Evolutionary conservation across 345 rosid genomes (phyloP).

Genomic region (Eucalyptus polyanthemos): DNA sequence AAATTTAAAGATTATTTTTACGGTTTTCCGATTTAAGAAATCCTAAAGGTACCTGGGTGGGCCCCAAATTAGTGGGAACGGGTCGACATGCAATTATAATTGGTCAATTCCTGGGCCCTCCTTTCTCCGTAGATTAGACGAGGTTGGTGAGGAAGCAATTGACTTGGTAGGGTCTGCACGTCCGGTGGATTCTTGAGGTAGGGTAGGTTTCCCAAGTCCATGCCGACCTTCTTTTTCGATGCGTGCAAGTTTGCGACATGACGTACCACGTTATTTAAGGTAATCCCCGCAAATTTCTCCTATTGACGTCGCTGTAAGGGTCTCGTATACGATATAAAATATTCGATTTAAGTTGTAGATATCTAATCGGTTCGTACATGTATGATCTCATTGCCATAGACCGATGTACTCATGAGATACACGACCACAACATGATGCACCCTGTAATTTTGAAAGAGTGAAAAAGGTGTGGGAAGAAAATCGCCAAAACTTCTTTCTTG

Average conservation of each 20-base stretch:
- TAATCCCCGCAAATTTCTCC: neutral
- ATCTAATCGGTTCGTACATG: accelerated
- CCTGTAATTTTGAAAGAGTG: neutral
- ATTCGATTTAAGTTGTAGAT: accelerated
- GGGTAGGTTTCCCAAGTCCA: neutral
- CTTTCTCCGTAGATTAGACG: neutral
- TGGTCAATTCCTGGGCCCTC: neutral
- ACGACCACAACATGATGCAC: neutral
- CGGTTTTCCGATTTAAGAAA: accelerated
- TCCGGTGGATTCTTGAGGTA: neutral
- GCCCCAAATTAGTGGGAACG: neutral
- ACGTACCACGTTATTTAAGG: neutral
- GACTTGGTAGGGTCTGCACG: neutral
- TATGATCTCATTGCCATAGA: accelerated
- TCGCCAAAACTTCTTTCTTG: accelerated
- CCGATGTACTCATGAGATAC: too few relatives aligned
- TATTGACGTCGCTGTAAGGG: neutral
- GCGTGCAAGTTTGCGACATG: neutral
- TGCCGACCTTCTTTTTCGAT: neutral
- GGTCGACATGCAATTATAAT: neutral
- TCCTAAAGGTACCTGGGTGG: neutral
- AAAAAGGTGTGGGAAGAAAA: neutral
- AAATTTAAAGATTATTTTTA: neutral
- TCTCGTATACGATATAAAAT: neutral
- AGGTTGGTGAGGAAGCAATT: neutral